Evolutionary conservation across 1,284 basidiomycete species (phyloP).

Genomic region (Acaromyces ingoldii): DNA sequence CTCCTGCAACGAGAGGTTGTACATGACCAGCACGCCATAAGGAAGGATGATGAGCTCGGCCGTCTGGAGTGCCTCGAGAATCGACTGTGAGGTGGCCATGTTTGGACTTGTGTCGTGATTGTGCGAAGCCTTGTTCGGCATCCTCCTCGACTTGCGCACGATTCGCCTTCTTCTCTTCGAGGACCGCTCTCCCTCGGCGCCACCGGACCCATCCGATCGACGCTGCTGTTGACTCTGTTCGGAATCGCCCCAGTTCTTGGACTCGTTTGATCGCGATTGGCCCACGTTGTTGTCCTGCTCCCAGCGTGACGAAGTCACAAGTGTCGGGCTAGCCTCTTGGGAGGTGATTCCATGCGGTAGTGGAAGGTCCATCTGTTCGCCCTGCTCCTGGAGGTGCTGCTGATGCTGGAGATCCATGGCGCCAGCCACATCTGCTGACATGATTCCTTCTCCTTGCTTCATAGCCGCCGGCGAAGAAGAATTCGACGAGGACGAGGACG

Average conservation of each 20-base stretch:
- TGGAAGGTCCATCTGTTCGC: too few relatives aligned
- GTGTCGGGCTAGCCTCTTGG: too few relatives aligned
- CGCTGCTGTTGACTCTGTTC: too few relatives aligned
- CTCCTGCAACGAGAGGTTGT: constrained; percentile 46
- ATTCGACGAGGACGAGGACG: too few relatives aligned
- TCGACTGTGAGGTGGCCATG: constrained; percentile 38
- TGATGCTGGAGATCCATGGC: constrained; percentile 36
- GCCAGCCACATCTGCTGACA: constrained; percentile 25
- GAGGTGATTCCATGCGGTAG: too few relatives aligned
- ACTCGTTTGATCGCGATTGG: background rate
- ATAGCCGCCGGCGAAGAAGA: too few relatives aligned
- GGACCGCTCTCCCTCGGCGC: background rate
- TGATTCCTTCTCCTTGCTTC: background rate
- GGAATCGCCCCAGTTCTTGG: background rate
- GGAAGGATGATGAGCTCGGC: constrained; percentile 48
- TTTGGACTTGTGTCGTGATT: constrained; percentile 46
- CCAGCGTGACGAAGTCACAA: too few relatives aligned
- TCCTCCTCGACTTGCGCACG: constrained; percentile 13
- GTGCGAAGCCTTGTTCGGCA: constrained; percentile 50
- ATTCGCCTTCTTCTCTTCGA: background rate
- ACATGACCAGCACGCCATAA: constrained; percentile 50
- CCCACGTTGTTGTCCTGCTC: background rate
- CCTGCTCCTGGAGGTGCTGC: constrained; percentile 15
- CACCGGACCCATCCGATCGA: too few relatives aligned
- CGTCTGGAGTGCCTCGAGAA: constrained; percentile 44